Evolutionary conservation across 176 grass and related monocot species (phyloP).

Genomic region (Rhynchospora tenuis): DNA sequence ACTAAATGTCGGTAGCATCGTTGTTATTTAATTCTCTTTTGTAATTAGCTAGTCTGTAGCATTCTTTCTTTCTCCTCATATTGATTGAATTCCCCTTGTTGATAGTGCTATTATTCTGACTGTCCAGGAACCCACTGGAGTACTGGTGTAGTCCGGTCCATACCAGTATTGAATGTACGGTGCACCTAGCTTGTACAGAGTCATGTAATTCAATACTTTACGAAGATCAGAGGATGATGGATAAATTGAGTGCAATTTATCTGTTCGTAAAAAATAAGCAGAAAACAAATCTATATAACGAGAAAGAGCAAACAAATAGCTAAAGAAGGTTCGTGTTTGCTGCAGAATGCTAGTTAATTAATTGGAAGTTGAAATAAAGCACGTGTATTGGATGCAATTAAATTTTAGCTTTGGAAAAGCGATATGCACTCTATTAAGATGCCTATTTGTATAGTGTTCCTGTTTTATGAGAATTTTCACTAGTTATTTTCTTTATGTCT

Average conservation of each 20-base stretch:
- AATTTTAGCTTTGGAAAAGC: not conserved
- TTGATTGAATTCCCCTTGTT: not conserved
- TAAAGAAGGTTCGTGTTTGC: not conserved
- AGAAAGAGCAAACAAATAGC: not conserved
- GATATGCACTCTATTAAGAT: not conserved
- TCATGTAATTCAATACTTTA: not conserved
- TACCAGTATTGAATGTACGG: not conserved
- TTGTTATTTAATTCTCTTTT: constrained; percentile 5
- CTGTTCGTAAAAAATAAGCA: not conserved
- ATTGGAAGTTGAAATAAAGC: not conserved
- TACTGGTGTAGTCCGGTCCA: not conserved
- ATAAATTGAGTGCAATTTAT: not conserved
- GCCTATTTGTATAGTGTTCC: not conserved
- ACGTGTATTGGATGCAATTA: not conserved
- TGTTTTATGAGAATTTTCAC: not conserved
- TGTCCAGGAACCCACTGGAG: not conserved
- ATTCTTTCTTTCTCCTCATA: not conserved
- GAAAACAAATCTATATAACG: not conserved
- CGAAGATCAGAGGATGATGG: not conserved
- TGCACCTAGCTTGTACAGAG: not conserved
- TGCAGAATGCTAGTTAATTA: not conserved
- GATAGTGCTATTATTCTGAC: not conserved
- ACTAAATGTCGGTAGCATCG: not conserved
- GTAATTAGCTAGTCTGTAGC: not conserved
- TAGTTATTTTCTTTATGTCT: not conserved